Base-by-base conservation (phyloP, 164 flowering plant species). In the Piper longum region DNA sequence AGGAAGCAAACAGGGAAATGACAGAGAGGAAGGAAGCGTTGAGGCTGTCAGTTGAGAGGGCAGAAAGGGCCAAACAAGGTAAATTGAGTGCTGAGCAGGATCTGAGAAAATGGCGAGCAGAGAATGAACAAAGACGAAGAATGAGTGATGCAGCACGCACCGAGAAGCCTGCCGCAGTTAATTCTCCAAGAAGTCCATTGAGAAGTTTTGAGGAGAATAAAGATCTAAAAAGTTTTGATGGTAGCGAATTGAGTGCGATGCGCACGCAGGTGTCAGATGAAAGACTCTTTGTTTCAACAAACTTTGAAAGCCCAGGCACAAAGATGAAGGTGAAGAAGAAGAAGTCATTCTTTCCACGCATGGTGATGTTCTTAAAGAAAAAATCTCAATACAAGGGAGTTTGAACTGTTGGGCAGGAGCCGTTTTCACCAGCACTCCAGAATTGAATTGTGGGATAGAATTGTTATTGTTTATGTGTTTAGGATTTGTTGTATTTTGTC, bases 51-150 rank as follows among this genome's bases (percentile, higher is more conserved):
- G 36, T 69, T 76, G 82, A 83, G 63, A 90, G 80, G 74, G 88
- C 96, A 39, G 91, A 83, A 74, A 78, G 75, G 71, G 97, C 97
- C 17, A 77, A 81, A 73, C 83, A 82, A 77, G 97, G 97, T 44
- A 88, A 93, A 68, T 61, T 90, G 72, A 86, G 89, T 4, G 81
- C 83, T 4, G 99, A 93, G 66, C 96, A 93, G 63, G 91, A 93
- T 70, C 58, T 93, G 72, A 84, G 99, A 65, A 85, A 78, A 63
- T 86, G 99, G 99, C 80, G 99, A 74, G 78, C 92, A 7, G 89
- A 88, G 64, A 85, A 83, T 40, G 96, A 87, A 73, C 89, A 81
- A 65, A 69, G 75, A 43, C 71, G 96, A 48, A 90, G 81, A 82
- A 80, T 84, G 26, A 69, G 71, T 56, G 85, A 82, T 56, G 57